Evolutionary conservation across 202 grass and related monocot genomes (phyloP).

Genomic region (Carex arenaria): DNA sequence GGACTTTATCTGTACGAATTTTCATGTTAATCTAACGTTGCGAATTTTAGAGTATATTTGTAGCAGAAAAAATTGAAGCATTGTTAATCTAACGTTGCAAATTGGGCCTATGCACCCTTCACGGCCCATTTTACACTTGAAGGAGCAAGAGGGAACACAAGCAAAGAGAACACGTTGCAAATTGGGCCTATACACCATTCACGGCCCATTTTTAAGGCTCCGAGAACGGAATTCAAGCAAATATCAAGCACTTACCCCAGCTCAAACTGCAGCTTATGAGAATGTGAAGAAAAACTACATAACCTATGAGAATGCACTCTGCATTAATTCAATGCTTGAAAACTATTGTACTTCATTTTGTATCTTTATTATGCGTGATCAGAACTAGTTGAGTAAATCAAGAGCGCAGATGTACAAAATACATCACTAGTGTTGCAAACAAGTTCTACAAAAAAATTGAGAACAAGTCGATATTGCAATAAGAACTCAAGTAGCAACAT

Average conservation of each 20-base stretch:
- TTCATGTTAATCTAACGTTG: too few species aligned
- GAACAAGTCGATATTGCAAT: not conserved
- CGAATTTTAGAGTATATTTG: too few species aligned
- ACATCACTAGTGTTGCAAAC: not conserved
- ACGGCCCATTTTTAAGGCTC: too few species aligned
- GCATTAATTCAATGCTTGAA: not conserved
- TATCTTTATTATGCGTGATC: not conserved
- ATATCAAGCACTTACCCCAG: not conserved
- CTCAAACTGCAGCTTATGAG: conserved; percentile 39
- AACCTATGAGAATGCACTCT: conserved; percentile 53
- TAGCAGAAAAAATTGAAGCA: too few species aligned
- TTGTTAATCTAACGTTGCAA: too few species aligned
- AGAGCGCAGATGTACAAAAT: not conserved
- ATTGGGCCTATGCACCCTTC: too few species aligned
- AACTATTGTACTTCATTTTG: not conserved
- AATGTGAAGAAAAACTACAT: conserved; percentile 28
- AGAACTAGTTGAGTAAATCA: not conserved
- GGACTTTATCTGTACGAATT: too few species aligned
- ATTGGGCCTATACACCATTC: too few species aligned
- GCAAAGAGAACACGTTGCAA: too few species aligned
- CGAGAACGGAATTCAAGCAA: too few species aligned
- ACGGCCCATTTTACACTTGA: too few species aligned
- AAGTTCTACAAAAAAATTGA: not conserved
- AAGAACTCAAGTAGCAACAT: not conserved
- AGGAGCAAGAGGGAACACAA: too few species aligned